Conservation (phyloP, 2,329 filamentous ascomycete species). For the Trichoderma afroharzianum region DNA sequence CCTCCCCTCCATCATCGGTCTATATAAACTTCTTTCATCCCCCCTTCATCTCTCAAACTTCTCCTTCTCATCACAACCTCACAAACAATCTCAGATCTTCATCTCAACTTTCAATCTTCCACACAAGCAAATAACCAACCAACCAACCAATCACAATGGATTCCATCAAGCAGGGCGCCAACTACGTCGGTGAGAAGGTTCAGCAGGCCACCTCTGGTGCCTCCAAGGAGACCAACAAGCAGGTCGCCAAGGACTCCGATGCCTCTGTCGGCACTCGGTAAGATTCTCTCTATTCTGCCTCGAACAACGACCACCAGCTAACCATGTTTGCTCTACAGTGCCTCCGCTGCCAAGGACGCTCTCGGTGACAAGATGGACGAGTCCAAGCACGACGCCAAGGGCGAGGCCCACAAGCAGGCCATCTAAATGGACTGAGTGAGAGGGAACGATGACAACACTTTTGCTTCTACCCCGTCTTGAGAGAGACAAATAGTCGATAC, state of each 20-base stretch:
- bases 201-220: constrained; percentile 53
- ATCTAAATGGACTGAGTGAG: constrained; percentile 29
- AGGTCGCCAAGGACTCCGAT: constrained; percentile 60
- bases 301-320: not conserved
- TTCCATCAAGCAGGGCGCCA: constrained; percentile 57
- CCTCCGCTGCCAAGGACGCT: constrained; percentile 48
- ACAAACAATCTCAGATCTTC: not conserved
- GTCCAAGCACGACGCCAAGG: constrained; percentile 38
- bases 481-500: constrained; percentile 11
- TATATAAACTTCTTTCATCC: constrained; percentile 18
- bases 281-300: constrained; percentile 17
- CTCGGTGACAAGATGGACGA: constrained; percentile 45
- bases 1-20: not conserved
- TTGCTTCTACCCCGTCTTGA: not conserved
- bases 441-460: not conserved
- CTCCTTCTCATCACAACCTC: constrained; percentile 10
- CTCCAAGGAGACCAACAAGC: constrained; percentile 69
- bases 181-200: constrained; percentile 62
- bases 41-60: not conserved
- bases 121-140: constrained; percentile 11
- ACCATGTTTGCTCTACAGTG: constrained; percentile 30
- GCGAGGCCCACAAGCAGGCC: constrained; percentile 40
- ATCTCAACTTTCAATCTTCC: not conserved
- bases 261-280: constrained; percentile 52
- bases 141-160: constrained; percentile 44